A percentile compares a stretch with the other conserved stretches of the same genome.
These are phyloP conservation scores for Patellifolia procumbens DNA, from an alignment of 179 eudicot species.

Conservation along the genomic window DNA sequence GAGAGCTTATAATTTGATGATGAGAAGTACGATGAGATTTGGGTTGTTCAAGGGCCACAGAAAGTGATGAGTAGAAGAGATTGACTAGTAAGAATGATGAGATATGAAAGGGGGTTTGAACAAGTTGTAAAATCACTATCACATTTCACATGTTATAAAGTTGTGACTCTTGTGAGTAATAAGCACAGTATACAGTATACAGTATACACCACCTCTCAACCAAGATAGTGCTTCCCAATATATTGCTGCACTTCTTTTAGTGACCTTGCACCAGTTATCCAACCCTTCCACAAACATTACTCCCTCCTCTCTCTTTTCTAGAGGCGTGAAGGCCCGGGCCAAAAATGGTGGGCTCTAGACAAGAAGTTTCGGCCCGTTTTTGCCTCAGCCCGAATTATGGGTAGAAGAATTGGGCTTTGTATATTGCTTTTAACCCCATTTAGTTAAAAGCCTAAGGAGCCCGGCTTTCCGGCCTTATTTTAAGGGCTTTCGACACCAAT, in stretches of 20 bases:
- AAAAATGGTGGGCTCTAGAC: too few species aligned
- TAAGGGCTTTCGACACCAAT: too few species aligned
- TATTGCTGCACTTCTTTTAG: constrained; percentile 8
- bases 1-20: not conserved
- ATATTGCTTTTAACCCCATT: too few species aligned
- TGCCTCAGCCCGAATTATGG: too few species aligned
- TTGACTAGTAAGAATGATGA: constrained; percentile 19
- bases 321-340: too few species aligned
- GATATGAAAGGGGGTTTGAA: constrained; percentile 23
- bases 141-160: constrained; percentile 29
- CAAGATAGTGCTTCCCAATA: constrained; percentile 26
- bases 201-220: constrained; percentile 18
- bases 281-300: not conserved
- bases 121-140: constrained; percentile 28
- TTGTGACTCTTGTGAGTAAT: not conserved
- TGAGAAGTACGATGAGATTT: constrained; percentile 16
- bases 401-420: too few species aligned
- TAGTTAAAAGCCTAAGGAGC: too few species aligned
- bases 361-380: too few species aligned
- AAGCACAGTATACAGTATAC: constrained; percentile 5
- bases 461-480: too few species aligned
- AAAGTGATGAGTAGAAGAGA: constrained; percentile 33
- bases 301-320: not conserved
- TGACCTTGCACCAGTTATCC: constrained; percentile 11
- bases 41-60: constrained; percentile 29